phyloP scores from a whole-genome alignment of 2,329 filamentous ascomycete genomes.

The Cladosporium sp. region DNA sequence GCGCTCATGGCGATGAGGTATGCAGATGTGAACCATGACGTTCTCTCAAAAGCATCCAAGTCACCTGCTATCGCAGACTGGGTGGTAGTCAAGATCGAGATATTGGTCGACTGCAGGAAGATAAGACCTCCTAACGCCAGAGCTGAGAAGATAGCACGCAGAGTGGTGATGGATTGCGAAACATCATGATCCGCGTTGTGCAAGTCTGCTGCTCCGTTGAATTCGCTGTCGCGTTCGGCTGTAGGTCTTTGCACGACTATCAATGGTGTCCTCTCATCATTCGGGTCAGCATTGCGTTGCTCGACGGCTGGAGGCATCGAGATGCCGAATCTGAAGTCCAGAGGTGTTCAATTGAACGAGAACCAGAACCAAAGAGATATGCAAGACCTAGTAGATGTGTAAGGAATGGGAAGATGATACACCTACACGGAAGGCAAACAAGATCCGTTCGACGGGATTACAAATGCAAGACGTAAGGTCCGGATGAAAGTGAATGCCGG shows the following conservation, averaged over 20 bases:
- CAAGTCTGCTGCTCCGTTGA: not conserved
- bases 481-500: not conserved
- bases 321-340: too few relatives aligned
- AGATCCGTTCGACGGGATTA: not conserved
- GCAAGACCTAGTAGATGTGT: not conserved
- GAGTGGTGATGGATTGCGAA: constrained; percentile 9
- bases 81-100: constrained; percentile 75
- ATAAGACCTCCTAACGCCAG: constrained; percentile 29
- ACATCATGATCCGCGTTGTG: not conserved
- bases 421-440: not conserved
- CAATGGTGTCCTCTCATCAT: constrained; percentile 7
- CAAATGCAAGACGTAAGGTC: not conserved
- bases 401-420: not conserved
- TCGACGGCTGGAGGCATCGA: constrained; percentile 4
- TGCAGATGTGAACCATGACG: constrained; percentile 76
- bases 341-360: too few relatives aligned
- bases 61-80: constrained; percentile 73
- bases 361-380: too few relatives aligned
- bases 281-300: not conserved
- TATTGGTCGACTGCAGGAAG: constrained; percentile 56
- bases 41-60: constrained; percentile 66
- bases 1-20: constrained; percentile 63
- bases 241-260: constrained; percentile 5
- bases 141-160: constrained; percentile 2
- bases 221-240: not conserved